Conservation (phyloP, 148 eudicot species). For the Rheum nobile region DNA sequence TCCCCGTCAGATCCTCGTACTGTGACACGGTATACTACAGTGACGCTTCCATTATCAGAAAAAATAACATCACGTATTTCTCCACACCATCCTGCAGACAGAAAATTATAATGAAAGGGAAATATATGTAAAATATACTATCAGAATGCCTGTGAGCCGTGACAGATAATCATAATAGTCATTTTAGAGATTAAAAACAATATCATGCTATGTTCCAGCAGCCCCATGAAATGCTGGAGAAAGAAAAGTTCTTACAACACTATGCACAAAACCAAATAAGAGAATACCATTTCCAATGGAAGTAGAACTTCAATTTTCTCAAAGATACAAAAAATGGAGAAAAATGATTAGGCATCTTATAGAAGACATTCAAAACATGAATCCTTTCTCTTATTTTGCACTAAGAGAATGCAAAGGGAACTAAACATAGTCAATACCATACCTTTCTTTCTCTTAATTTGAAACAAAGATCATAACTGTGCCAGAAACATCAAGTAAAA, state of each 20-base stretch:
- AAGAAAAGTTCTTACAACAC: neutral
- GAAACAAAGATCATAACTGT: neutral
- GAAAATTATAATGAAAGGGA: neutral
- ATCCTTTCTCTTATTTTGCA: neutral
- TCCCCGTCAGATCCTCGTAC: constrained; percentile 94
- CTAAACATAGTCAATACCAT: neutral
- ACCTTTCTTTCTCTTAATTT: neutral
- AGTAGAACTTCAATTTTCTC: neutral
- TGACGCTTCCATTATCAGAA: constrained; percentile 79
- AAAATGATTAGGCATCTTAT: neutral
- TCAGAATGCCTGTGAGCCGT: neutral
- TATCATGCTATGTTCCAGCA: neutral
- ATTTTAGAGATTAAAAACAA: neutral
- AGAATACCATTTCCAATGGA: neutral
- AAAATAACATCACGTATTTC: constrained; percentile 94
- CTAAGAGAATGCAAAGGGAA: neutral
- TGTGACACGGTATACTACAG: constrained; percentile 93
- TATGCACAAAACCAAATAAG: neutral
- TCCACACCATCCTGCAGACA: constrained; percentile 88
- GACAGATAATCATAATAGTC: neutral
- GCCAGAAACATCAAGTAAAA: neutral
- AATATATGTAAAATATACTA: neutral
- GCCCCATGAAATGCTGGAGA: neutral
- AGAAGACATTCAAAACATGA: neutral
- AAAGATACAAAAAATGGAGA: neutral